phyloP scores from a whole-genome alignment of 768 basidiomycete genomes.

The Xanthoconium purpureum region DNA sequence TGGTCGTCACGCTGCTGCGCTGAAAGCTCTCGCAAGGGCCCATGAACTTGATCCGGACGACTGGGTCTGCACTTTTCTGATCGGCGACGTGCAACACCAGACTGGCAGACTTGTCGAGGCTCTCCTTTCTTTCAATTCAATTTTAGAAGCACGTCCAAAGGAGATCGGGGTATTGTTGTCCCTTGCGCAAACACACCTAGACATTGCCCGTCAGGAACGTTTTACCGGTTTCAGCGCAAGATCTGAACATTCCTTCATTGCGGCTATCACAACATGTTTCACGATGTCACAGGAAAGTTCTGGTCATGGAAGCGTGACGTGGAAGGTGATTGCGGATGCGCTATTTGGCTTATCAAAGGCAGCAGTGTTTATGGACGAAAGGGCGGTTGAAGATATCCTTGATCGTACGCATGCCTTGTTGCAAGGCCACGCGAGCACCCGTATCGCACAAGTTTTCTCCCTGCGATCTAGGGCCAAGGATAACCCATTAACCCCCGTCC shows the following conservation, averaged over 20 bases:
- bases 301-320: constrained; percentile 68
- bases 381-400: constrained; percentile 35
- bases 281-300: constrained; percentile 46
- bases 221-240: constrained; percentile 69
- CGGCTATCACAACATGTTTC: constrained; percentile 53
- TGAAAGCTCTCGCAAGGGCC: constrained; percentile 81
- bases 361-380: constrained; percentile 47
- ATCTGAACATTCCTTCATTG: constrained; percentile 68
- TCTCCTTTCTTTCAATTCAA: constrained; percentile 56
- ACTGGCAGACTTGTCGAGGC: constrained; percentile 76
- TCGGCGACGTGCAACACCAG: constrained; percentile 80
- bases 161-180: constrained; percentile 74
- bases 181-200: constrained; percentile 68
- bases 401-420: constrained; percentile 37
- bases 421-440: constrained; percentile 38
- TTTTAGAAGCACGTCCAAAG: constrained; percentile 53
- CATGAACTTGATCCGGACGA: constrained; percentile 69
- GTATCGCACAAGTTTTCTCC: constrained; percentile 41
- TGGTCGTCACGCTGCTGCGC: constrained; percentile 83
- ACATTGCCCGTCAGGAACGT: constrained; percentile 64
- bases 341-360: constrained; percentile 60
- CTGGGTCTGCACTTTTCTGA: constrained; percentile 82
- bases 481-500: constrained; percentile 29
- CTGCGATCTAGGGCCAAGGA: constrained; percentile 26
- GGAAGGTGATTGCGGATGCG: constrained; percentile 84